phyloP scores from a whole-genome alignment of 495 filamentous ascomycete species.

The Talaromyces stipitatus region DNA sequence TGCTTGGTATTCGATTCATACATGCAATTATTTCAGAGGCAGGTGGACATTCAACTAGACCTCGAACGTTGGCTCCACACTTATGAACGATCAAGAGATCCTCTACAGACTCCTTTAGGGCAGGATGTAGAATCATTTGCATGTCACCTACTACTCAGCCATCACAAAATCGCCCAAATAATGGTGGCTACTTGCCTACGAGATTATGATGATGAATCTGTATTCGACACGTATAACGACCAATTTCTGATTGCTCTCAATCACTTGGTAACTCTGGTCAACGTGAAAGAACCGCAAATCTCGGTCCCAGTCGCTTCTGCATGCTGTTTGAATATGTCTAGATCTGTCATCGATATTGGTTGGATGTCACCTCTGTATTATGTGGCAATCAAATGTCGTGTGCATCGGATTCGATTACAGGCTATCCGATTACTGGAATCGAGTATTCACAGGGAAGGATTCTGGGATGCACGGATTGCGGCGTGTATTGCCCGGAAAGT shows the following conservation, averaged over 20 bases:
- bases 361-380: constrained; percentile 46
- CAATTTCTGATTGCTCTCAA: constrained; percentile 30
- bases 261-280: constrained; percentile 22
- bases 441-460: constrained; percentile 41
- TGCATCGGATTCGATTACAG: constrained; percentile 29
- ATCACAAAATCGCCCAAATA: constrained; percentile 40
- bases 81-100: neutral
- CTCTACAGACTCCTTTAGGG: neutral
- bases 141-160: constrained; percentile 28
- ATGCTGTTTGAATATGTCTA: constrained; percentile 10
- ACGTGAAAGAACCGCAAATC: constrained; percentile 7
- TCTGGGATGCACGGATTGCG: constrained; percentile 28
- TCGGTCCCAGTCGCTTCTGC: constrained; percentile 1
- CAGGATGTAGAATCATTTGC: neutral
- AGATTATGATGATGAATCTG: constrained; percentile 20
- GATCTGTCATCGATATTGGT: constrained; percentile 38
- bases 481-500: constrained; percentile 19
- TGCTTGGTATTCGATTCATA: neutral
- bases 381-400: constrained; percentile 47
- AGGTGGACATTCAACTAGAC: neutral
- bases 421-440: constrained; percentile 33
- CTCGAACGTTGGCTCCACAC: neutral
- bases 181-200: constrained; percentile 32
- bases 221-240: constrained; percentile 32
- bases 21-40: neutral